Evolutionary conservation across 2,329 filamentous ascomycete species (phyloP).

Genomic region (Coleophoma eucalyptorum): DNA sequence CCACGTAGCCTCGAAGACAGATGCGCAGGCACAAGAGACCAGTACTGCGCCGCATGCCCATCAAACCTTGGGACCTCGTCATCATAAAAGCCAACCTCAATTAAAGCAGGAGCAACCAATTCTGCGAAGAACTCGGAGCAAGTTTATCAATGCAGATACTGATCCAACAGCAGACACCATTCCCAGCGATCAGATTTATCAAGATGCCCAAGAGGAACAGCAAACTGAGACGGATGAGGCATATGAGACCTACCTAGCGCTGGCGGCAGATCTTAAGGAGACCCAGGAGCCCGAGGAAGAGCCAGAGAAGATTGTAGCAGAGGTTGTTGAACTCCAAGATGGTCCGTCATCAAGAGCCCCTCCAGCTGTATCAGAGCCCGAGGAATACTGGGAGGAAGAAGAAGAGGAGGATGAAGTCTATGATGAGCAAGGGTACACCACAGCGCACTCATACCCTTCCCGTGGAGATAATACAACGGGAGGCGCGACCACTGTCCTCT

Average conservation of each 20-base stretch:
- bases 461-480: slow-evolving; percentile 70
- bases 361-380: slow-evolving; percentile 43
- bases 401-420: slow-evolving; percentile 62
- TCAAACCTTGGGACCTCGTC: slow-evolving; percentile 22
- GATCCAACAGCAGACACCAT: slow-evolving; percentile 6
- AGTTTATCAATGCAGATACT: slow-evolving; percentile 10
- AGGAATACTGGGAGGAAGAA: slow-evolving; percentile 67
- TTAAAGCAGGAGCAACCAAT: slow-evolving; percentile 18
- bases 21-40: slow-evolving; percentile 22
- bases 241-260: slow-evolving; percentile 28
- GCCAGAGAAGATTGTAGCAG: background rate
- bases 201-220: slow-evolving; percentile 10
- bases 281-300: slow-evolving; percentile 5
- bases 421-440: slow-evolving; percentile 67
- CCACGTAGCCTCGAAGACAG: slow-evolving; percentile 12
- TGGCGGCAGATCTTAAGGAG: slow-evolving; percentile 6
- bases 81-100: slow-evolving; percentile 24
- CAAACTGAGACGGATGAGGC: background rate
- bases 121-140: slow-evolving; percentile 21
- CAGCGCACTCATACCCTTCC: slow-evolving; percentile 74
- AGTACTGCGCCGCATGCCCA: slow-evolving; percentile 20
- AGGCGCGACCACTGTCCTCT: slow-evolving; percentile 60
- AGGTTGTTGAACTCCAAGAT: slow-evolving; percentile 5
- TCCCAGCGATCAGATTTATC: slow-evolving; percentile 13
- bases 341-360: slow-evolving; percentile 13